Conservation (phyloP, 2,329 filamentous ascomycete genomes). For the Alternaria atra region DNA sequence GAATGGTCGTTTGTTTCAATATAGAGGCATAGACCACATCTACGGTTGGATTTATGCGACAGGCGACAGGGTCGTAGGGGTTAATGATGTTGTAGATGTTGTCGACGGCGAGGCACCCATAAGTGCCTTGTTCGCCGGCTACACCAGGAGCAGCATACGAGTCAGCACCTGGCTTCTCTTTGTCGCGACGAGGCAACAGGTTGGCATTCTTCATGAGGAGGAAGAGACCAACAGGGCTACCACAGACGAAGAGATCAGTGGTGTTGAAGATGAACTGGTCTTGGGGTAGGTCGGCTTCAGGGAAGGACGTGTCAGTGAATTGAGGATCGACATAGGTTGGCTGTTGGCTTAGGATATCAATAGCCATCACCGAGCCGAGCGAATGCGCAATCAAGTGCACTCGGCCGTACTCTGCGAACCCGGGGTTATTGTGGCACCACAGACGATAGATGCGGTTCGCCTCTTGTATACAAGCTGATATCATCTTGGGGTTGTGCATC, state of each 20-base stretch:
- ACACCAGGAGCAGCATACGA: slow-evolving; percentile 63
- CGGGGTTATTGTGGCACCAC: slow-evolving; percentile 93
- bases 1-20: slow-evolving; percentile 80
- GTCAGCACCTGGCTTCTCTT: slow-evolving; percentile 78
- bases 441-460: slow-evolving; percentile 95
- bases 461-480: slow-evolving; percentile 84
- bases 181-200: slow-evolving; percentile 78
- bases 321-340: slow-evolving; percentile 72
- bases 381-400: slow-evolving; percentile 95
- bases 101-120: slow-evolving; percentile 91
- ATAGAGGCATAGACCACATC: slow-evolving; percentile 80
- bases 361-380: slow-evolving; percentile 90
- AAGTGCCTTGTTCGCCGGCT: slow-evolving; percentile 79
- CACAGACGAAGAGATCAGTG: slow-evolving; percentile 85
- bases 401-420: slow-evolving; percentile 79
- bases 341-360: slow-evolving; percentile 90
- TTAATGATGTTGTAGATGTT: slow-evolving; percentile 96
- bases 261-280: slow-evolving; percentile 88
- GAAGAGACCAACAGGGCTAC: slow-evolving; percentile 93
- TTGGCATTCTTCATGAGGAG: slow-evolving; percentile 78
- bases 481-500: slow-evolving; percentile 90
- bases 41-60: slow-evolving; percentile 88
- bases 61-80: slow-evolving; percentile 82
- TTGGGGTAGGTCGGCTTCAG: slow-evolving; percentile 59
- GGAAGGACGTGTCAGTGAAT: slow-evolving; percentile 42